Base-by-base conservation (phyloP, 148 eudicot genomes). In the Vaccinium darrowii region DNA sequence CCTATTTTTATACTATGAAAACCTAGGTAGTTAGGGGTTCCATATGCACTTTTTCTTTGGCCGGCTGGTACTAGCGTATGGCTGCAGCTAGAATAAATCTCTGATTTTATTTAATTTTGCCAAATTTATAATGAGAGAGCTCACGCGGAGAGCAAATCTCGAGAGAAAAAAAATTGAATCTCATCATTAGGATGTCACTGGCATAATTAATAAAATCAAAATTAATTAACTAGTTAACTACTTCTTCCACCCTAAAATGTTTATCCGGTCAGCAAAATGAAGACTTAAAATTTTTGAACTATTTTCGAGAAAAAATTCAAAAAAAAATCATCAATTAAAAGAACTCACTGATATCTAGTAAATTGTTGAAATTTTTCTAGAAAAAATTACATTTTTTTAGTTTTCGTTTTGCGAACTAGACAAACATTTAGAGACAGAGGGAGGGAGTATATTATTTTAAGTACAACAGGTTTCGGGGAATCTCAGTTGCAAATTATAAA, bases 111-210 rank as follows among this genome's bases (percentile, higher is more conserved):
- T 69, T 15, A 65, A 30, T 65, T 65, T 65, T 65, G 72, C 72
- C 13, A 65, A 69, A 69, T 30, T 16, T 1, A 30, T 27, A 27
- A 69, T 69, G 43, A 30, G 74, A 69, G 3, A 13, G 74, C 18
- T 69, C 74, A 69, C 43, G 74, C 74, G 18, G 74, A 69, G 7
- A 69, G 43, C 74, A 69, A 27, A 69, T 69, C 43, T 69, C 74
- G 74, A 69, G 43, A 1, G 2, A 33, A 27, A 67, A 58, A 53
- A 53, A 67, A 9, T 27, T 27, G 18, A 27, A 69, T 69, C 14
- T 53, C 74, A 69, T 30, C 71, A 23, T 12, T 19, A 16, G 8
- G 65, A 51, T 51, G 11, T 60, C n/a, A 62, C 53, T 51, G 12
- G 53, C 53, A 21, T n/a, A 62, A 62, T 62, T 62, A 10, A 21